phyloP scores from a whole-genome alignment of 805 yeast genomes.

The Metschnikowia matae region DNA sequence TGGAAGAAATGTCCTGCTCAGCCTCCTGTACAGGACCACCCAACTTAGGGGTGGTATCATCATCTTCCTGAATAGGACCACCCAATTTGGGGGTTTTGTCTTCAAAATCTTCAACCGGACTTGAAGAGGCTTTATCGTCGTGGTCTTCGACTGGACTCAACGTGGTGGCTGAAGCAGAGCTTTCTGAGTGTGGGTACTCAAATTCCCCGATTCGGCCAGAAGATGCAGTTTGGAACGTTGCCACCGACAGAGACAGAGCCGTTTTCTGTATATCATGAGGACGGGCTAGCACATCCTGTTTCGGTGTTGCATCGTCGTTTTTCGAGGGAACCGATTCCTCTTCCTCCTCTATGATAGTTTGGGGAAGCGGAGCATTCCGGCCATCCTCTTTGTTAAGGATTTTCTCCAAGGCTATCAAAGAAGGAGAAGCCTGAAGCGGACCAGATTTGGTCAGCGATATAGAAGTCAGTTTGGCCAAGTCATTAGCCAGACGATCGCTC shows the following conservation, averaged over 20 bases:
- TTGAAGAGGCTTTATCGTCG: neutral
- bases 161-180: neutral
- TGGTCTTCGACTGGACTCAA: neutral
- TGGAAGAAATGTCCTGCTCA: neutral
- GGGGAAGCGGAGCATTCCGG: neutral
- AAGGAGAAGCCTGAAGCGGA: slow-evolving; percentile 2
- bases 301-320: neutral
- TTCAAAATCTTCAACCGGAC: too few relatives aligned
- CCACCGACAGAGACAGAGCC: slow-evolving; percentile 39
- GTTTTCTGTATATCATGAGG: slow-evolving; percentile 6
- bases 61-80: neutral
- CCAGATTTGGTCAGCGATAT: neutral
- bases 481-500: neutral
- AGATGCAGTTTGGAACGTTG: slow-evolving; percentile 30
- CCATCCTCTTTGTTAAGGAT: slow-evolving; percentile 1
- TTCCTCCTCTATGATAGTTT: slow-evolving; percentile 3
- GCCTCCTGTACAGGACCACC: neutral
- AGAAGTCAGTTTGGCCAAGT: neutral
- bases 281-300: neutral
- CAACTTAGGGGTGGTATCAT: neutral
- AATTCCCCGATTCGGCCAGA: neutral
- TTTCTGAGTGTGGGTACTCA: neutral
- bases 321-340: neutral
- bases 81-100: too few relatives aligned
- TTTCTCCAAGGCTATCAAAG: slow-evolving; percentile 3